Conservation (phyloP, 352 stramenopile genomes). For the Globisporangium takayamanum region DNA sequence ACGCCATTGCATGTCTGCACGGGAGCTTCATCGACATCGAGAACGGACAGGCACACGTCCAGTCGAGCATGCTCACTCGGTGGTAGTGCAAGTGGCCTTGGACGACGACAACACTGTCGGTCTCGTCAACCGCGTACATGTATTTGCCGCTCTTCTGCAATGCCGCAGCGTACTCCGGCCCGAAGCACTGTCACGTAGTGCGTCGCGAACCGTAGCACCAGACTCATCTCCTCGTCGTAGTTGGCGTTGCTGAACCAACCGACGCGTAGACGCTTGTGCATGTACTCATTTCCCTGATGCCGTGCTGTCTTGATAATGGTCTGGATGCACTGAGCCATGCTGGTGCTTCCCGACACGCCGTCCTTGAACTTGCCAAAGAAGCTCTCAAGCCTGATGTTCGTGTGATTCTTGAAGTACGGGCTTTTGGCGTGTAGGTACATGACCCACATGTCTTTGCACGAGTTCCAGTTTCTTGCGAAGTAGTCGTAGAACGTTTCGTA, state of each 20-base stretch:
- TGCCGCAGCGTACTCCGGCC: neutral
- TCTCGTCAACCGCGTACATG: neutral
- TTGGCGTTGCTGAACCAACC: conserved; percentile 5
- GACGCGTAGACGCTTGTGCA: neutral
- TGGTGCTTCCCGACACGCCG: neutral
- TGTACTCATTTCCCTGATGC: conserved; percentile 9
- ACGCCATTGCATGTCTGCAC: too few relatives aligned
- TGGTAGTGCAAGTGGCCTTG: too few relatives aligned
- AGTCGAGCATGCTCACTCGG: too few relatives aligned
- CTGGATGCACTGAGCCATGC: conserved; percentile 8
- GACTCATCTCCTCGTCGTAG: conserved; percentile 18
- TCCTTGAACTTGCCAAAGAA: conserved; percentile 13
- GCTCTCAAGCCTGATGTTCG: conserved; percentile 15
- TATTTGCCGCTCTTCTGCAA: neutral
- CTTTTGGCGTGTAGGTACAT: conserved; percentile 7
- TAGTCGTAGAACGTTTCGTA: conserved; percentile 12
- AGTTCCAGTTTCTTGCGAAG: conserved; percentile 21
- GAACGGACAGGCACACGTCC: too few relatives aligned
- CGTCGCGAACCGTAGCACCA: conserved; percentile 15
- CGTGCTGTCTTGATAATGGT: conserved; percentile 3
- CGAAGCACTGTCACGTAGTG: conserved; percentile 14
- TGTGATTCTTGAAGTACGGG: conserved; percentile 17
- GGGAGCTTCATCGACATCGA: too few relatives aligned
- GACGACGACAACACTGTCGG: too few relatives aligned
- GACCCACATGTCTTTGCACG: conserved; percentile 22